Percentiles rank a stretch among this genome's conserved stretches.
Conservation (phyloP, 257 asterid species). For the Ajuga chamaepitys region DNA sequence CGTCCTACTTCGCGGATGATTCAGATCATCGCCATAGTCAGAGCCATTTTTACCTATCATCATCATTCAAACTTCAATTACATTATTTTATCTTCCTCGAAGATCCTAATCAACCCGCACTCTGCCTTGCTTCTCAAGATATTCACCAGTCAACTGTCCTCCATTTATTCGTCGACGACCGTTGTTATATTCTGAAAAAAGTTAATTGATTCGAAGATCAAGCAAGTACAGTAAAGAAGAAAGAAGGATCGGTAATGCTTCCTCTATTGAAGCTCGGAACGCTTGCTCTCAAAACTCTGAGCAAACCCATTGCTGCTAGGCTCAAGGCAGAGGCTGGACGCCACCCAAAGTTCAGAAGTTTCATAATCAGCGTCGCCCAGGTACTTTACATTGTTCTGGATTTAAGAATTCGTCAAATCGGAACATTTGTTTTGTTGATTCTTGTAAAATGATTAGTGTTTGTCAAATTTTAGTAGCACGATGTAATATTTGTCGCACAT, state of each 20-base stretch:
- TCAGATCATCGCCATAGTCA: conserved; percentile 10
- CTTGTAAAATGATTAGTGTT: neutral
- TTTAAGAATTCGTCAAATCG: neutral
- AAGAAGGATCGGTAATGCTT: conserved; percentile 39
- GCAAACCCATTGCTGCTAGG: conserved; percentile 85
- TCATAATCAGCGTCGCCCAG: conserved; percentile 82
- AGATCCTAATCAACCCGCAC: conserved; percentile 7
- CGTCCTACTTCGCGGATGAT: neutral
- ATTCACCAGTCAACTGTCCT: conserved; percentile 22
- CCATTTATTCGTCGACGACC: neutral
- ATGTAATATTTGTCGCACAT: neutral
- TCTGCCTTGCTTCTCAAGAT: conserved; percentile 39
- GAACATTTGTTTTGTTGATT: conserved; percentile 6
- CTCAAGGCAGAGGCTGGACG: conserved; percentile 70
- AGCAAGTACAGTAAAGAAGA: neutral
- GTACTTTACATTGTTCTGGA: conserved; percentile 19
- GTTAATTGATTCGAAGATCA: neutral
- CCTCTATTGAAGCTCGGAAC: conserved; percentile 92
- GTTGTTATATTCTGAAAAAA: neutral
- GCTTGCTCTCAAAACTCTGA: conserved; percentile 77
- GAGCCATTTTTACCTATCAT: neutral
- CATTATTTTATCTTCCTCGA: neutral
- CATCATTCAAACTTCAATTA: neutral
- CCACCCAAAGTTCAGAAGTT: conserved; percentile 71
- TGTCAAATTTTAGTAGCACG: neutral